Percentiles rank a stretch among this genome's conserved stretches.
Evolutionary conservation across 257 asterid species (phyloP).

Genomic region (Apocynum venetum): DNA sequence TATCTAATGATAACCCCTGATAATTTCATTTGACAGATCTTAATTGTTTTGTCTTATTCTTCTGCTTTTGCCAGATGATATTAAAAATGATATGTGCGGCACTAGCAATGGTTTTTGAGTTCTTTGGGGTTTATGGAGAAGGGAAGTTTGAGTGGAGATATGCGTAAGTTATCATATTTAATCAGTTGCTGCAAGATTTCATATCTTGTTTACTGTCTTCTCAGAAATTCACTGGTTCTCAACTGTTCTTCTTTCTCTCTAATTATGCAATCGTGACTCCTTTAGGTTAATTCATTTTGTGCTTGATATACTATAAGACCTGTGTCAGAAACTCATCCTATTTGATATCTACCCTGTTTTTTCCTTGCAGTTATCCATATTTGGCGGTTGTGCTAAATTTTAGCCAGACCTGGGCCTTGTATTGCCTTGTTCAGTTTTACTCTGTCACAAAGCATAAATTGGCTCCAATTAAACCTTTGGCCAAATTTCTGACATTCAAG

Average conservation of each 20-base stretch:
- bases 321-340: background rate
- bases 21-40: background rate
- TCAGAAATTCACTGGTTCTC: background rate
- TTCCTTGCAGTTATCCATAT: constrained; percentile 87
- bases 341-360: constrained; percentile 9
- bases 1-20: background rate
- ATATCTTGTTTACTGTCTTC: background rate
- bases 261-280: background rate
- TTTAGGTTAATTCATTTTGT: background rate
- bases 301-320: background rate
- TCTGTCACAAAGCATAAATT: constrained; percentile 82
- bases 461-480: constrained; percentile 94
- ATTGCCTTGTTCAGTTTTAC: constrained; percentile 95
- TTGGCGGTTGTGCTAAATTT: constrained; percentile 86
- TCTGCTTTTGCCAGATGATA: constrained; percentile 62
- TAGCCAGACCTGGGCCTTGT: constrained; percentile 97
- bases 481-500: constrained; percentile 92
- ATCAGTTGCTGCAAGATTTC: background rate
- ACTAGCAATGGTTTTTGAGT: constrained; percentile 72
- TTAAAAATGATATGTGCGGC: constrained; percentile 90
- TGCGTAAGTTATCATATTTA: constrained; percentile 56
- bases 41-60: constrained; percentile 11
- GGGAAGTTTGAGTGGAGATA: constrained; percentile 94
- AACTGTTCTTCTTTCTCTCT: background rate
- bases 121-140: constrained; percentile 83